These are phyloP conservation scores for Tulasnella sp. DNA, from an alignment of 768 basidiomycete genomes.

Conservation along the genomic window DNA sequence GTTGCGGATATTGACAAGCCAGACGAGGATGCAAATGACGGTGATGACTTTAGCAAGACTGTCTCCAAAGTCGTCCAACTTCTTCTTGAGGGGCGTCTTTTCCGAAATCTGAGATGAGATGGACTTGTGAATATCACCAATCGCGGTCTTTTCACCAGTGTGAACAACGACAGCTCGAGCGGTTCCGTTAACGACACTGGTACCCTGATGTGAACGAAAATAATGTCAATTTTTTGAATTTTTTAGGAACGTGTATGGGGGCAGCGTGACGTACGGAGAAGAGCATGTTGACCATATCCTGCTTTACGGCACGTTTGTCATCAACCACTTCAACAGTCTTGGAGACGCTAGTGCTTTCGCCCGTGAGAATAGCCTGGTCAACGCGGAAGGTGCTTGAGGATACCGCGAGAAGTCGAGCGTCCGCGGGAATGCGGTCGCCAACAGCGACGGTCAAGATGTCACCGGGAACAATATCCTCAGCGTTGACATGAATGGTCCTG, in stretches of 20 bases:
- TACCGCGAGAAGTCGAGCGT: slow-evolving; percentile 81
- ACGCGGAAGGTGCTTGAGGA: slow-evolving; percentile 89
- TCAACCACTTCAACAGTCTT: slow-evolving; percentile 63
- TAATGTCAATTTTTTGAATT: background rate
- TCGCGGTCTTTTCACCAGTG: slow-evolving; percentile 81
- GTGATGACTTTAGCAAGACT: slow-evolving; percentile 95
- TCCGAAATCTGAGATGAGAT: slow-evolving; percentile 89
- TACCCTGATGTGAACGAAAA: slow-evolving; percentile 50
- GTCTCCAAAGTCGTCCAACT: slow-evolving; percentile 97
- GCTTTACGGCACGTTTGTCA: slow-evolving; percentile 81
- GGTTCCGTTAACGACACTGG: slow-evolving; percentile 90
- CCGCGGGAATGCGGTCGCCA: slow-evolving; percentile 92
- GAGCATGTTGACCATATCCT: slow-evolving; percentile 96
- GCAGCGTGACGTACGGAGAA: slow-evolving; percentile 58
- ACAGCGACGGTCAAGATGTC: slow-evolving; percentile 88
- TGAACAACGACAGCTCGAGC: slow-evolving; percentile 81
- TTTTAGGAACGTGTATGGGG: background rate
- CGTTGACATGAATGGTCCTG: slow-evolving; percentile 62
- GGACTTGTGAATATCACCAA: slow-evolving; percentile 95
- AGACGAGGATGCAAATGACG: slow-evolving; percentile 94
- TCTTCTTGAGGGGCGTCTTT: slow-evolving; percentile 94
- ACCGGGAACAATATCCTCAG: slow-evolving; percentile 86
- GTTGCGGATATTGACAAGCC: slow-evolving; percentile 94
- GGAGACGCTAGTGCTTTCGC: slow-evolving; percentile 83
- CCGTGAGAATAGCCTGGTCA: slow-evolving; percentile 95